A percentile compares a stretch with the other conserved stretches of the same genome.
Conservation (phyloP, 441 rosid species). For the Rhodomyrtus psidioides region DNA sequence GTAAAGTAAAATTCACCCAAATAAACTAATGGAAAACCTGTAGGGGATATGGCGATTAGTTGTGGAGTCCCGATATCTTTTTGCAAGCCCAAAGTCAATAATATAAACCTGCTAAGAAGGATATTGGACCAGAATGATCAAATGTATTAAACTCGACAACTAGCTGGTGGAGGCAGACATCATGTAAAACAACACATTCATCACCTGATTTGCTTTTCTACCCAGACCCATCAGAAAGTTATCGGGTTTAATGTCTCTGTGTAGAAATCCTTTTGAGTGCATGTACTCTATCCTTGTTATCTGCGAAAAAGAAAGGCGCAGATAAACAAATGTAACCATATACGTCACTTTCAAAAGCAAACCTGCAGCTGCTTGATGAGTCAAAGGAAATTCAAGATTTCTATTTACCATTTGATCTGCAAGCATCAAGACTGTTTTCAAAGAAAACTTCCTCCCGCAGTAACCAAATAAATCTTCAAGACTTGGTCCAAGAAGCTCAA, state of each 20-base stretch:
- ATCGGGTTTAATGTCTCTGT: constrained; percentile 43
- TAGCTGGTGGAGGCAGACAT: neutral
- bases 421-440: constrained; percentile 53
- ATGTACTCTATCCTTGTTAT: constrained; percentile 29
- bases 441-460: constrained; percentile 60
- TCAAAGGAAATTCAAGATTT: neutral
- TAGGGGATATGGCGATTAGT: constrained; percentile 57
- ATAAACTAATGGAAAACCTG: constrained; percentile 25
- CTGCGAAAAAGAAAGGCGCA: constrained; percentile 3
- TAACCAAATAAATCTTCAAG: constrained; percentile 60
- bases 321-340: neutral
- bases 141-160: neutral
- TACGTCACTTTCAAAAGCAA: neutral
- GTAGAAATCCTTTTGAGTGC: constrained; percentile 40
- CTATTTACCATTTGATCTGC: constrained; percentile 57
- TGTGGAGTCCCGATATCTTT: constrained; percentile 47
- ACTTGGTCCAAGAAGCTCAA: constrained; percentile 65
- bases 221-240: constrained; percentile 45
- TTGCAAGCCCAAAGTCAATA: constrained; percentile 62
- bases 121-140: constrained; percentile 1
- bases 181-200: neutral
- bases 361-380: neutral
- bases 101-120: constrained; percentile 38
- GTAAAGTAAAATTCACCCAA: neutral
- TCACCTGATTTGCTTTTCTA: constrained; percentile 36